Base-by-base conservation (phyloP, 2,329 filamentous ascomycete genomes). In the Ceratocystis alfenasii region DNA sequence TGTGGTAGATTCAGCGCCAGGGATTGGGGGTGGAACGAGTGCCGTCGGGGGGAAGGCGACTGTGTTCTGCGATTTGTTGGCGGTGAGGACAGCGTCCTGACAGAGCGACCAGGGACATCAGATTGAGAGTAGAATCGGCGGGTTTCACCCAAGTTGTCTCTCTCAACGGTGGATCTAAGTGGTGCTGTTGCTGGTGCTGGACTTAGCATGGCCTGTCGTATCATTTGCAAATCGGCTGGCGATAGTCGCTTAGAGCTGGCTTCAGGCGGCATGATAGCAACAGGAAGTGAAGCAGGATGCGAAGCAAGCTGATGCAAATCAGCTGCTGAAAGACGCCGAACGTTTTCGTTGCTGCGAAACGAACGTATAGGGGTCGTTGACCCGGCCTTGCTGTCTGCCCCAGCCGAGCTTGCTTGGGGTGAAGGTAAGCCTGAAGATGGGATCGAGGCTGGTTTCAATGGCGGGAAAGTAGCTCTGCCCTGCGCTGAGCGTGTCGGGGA, bases 291-390 rank as follows among this genome's bases (percentile, higher is more conserved):
- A 33, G 83, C 81, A 5, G 82, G 82, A 1, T 80, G 78, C 33
- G 78, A 79, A 15, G 81, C 79, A 67, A 87, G 74, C 67, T 83
- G 80, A 64, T 83, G 79, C 71, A 86, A 84, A 70, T 84, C 81
- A 46, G 77, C 80, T 6, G 81, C 81, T 0, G 83, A 84, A 30
- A 86, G 75, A 46, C 81, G 79, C 65, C 81, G 78, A 60, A 84
- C 74, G 61, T 75, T 78, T 68, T 78, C 79, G 53, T 75, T 73
- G 68, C 74, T 76, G 41, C 62, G 28, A 33, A 57, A 33, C 6
- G 25, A 57, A 10, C 53, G 53, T 33, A 28, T 5, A 15, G 62
- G 33, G 33, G 62, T 5, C 2, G 25, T 46, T 30, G 61, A 25
- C 50, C 2, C 12, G 1, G 45, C 7, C 50, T 46, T n/a, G 3